Evolutionary conservation across 805 yeast species (phyloP).

Genomic region (Lipomyces starkeyi): DNA sequence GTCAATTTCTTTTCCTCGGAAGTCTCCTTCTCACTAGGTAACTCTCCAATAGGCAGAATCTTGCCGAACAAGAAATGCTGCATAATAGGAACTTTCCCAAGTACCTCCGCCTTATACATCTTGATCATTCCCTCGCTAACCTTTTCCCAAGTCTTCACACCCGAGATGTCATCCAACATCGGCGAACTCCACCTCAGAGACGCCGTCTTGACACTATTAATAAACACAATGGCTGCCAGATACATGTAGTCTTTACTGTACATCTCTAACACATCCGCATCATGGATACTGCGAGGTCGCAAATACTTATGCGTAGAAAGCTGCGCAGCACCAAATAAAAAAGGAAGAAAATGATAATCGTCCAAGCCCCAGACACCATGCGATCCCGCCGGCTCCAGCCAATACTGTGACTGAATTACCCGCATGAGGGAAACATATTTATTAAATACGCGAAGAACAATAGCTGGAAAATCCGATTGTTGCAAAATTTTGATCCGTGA

Average conservation of each 20-base stretch:
- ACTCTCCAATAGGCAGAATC: constrained; percentile 39
- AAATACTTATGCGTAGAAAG: constrained; percentile 65
- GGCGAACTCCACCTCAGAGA: constrained; percentile 95
- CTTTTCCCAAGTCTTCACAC: constrained; percentile 87
- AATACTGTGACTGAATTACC: constrained; percentile 71
- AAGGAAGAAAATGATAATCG: constrained; percentile 90
- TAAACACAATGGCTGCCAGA: constrained; percentile 84
- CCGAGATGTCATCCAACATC: constrained; percentile 92
- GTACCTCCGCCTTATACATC: constrained; percentile 94
- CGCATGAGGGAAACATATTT: constrained; percentile 77
- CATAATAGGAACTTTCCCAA: constrained; percentile 86
- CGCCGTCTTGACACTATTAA: constrained; percentile 78
- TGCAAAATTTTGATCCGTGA: constrained; percentile 13
- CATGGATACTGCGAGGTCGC: constrained; percentile 83
- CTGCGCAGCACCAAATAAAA: constrained; percentile 89
- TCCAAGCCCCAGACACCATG: constrained; percentile 99
- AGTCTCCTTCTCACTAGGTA: constrained; percentile 29
- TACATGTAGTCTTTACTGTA: constrained; percentile 78
- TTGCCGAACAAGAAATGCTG: constrained; percentile 91
- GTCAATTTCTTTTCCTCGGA: constrained; percentile 6
- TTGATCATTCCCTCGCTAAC: constrained; percentile 93
- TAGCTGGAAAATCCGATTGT: constrained; percentile 45
- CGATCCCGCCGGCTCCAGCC: constrained; percentile 95
- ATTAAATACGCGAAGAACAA: constrained; percentile 70
- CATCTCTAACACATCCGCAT: constrained; percentile 81